phyloP scores from a whole-genome alignment of 2,329 filamentous ascomycete genomes.

The Epichloe gansuensis region DNA sequence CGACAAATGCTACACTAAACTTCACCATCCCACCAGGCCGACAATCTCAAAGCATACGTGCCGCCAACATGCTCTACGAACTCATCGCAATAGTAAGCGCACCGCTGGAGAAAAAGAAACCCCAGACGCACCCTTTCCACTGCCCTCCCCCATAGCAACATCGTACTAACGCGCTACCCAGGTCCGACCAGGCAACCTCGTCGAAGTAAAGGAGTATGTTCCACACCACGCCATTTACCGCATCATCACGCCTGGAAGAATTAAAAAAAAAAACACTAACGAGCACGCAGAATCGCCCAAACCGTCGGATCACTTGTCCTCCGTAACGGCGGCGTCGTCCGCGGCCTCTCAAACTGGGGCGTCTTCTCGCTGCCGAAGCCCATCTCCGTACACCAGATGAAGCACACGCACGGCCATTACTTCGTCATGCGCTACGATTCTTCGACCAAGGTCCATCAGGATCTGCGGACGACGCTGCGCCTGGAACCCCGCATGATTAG shows the following conservation, averaged over 20 bases:
- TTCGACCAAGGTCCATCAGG: slow-evolving; percentile 57
- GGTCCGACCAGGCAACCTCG: slow-evolving; percentile 83
- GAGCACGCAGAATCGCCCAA: slow-evolving; percentile 61
- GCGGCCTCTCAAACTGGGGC: slow-evolving; percentile 92
- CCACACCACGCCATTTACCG: slow-evolving; percentile 5
- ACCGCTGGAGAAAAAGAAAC: rapidly evolving
- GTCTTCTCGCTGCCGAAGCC: slow-evolving; percentile 75
- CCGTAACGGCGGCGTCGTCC: slow-evolving; percentile 72
- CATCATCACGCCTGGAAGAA: too few species aligned
- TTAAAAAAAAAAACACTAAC: neutral
- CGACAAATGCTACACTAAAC: slow-evolving; percentile 5
- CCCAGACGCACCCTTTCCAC: neutral
- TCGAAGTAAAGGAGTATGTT: slow-evolving; percentile 87
- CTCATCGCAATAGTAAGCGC: slow-evolving; percentile 78
- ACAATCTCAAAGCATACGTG: slow-evolving; percentile 12
- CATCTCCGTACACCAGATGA: slow-evolving; percentile 66
- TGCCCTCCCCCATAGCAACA: neutral
- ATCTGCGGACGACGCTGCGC: slow-evolving; percentile 60
- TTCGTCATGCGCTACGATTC: slow-evolving; percentile 96
- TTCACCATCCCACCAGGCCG: slow-evolving; percentile 8
- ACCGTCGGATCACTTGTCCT: slow-evolving; percentile 76
- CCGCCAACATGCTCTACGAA: slow-evolving; percentile 79
- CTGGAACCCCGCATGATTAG: slow-evolving; percentile 87
- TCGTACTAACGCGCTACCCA: slow-evolving; percentile 24
- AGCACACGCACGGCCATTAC: slow-evolving; percentile 80